Evolutionary conservation across 1,284 basidiomycete genomes (phyloP).

Genomic region (Ustilago esculenta): DNA sequence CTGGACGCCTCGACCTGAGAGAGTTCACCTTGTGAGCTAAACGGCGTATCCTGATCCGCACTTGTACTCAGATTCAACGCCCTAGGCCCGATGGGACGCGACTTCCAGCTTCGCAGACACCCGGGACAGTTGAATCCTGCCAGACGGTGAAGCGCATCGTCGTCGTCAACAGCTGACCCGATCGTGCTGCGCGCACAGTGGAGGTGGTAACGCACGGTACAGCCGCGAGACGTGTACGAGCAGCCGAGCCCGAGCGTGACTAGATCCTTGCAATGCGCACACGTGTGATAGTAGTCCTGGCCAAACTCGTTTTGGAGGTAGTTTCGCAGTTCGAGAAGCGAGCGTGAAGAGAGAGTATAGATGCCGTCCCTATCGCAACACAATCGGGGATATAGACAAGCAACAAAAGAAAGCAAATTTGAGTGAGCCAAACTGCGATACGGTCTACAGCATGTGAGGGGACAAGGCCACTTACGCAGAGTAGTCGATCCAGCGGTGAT

Average conservation of each 20-base stretch:
- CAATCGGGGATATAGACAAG: too few relatives aligned
- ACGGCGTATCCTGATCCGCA: background rate
- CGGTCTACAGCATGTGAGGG: too few relatives aligned
- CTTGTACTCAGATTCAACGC: slow-evolving; percentile 10
- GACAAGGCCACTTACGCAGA: slow-evolving; percentile 73
- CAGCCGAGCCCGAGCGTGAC: slow-evolving; percentile 51
- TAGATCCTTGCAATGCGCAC: slow-evolving; percentile 79
- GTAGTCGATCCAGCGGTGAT: slow-evolving; percentile 80
- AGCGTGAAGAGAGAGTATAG: slow-evolving; percentile 79
- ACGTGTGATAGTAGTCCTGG: slow-evolving; percentile 75
- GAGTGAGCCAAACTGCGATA: too few relatives aligned
- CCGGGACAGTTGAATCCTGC: slow-evolving; percentile 19
- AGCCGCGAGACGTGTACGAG: slow-evolving; percentile 6
- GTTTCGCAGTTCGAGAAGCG: slow-evolving; percentile 77
- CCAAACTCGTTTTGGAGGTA: slow-evolving; percentile 79
- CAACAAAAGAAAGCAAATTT: background rate
- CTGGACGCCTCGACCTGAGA: slow-evolving; percentile 7
- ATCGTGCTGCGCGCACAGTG: slow-evolving; percentile 39
- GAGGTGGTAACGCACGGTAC: slow-evolving; percentile 22
- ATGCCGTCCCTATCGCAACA: slow-evolving; percentile 69
- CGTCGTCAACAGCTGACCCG: slow-evolving; percentile 13
- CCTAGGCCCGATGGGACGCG: slow-evolving; percentile 37
- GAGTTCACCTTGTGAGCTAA: slow-evolving; percentile 10
- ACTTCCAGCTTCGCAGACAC: slow-evolving; percentile 23
- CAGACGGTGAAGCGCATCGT: slow-evolving; percentile 18